Evolutionary conservation across 179 eudicot species (phyloP), one percentile per base, ranked within the genome.

Genomic region (Silene noctiflora): DNA sequence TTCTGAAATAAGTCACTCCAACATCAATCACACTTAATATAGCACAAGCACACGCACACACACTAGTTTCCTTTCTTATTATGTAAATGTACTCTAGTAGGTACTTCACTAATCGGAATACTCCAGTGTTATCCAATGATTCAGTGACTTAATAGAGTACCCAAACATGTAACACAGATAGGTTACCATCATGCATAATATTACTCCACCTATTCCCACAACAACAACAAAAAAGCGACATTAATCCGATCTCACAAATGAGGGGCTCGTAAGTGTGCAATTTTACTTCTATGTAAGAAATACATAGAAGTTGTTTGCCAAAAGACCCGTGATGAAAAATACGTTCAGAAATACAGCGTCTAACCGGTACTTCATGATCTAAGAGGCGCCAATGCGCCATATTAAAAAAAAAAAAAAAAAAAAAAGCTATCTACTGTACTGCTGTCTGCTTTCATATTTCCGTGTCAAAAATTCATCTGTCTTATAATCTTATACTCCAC

Each of bases 101-200:
- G 71, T 68, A 68, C 11, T 22, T 19, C 20, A 68, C 6, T 19
- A 10, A 10, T 35, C 39, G 55, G 55, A 68, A 39, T 68, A 68
- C 55, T 66, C 55, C 55, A 68, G 48, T 42, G 55, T 42, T 17
- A 10, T 39, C 71, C 55, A 68, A 68, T 42, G 71, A 68, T 17
- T 19, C 29, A 42, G 44, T 68, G 48, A 68, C 16, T 68, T 68
- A n/a, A 19, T 39, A 16, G 21, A 68, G 20, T 10, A 68, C 17
- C 71, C 17, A 68, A 68, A 62, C 22, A 62, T 62, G 27, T 24
- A 62, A 62, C 33, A 24, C 67, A 21, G 24, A 21, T 10, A 29
- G 33, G 33, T 67, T 67, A 31, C 48, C 24, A n/a, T 67, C 71
- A 33, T 39, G 17, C 58, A 51, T 51, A 51, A 14, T 16, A 51